These are phyloP conservation scores for Volvox africanus DNA, from an alignment of 139 green algal species.

Conservation along the genomic window DNA sequence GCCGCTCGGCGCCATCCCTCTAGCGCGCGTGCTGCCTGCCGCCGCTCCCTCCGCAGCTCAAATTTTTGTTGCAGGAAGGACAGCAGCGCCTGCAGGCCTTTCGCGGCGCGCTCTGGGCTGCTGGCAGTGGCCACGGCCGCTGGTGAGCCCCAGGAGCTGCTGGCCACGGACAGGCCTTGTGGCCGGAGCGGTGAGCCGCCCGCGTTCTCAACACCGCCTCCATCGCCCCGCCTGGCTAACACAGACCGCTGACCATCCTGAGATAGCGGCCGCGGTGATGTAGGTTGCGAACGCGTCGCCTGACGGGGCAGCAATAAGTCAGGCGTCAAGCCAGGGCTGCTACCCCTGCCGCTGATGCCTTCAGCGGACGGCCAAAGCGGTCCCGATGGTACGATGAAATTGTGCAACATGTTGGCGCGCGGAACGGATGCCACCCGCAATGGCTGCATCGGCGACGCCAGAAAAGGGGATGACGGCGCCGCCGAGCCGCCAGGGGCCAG, in stretches of 20 bases:
- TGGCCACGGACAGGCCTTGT: neutral
- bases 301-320: too few relatives aligned
- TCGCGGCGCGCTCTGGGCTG: neutral
- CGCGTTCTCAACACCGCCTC: neutral
- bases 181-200: neutral
- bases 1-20: neutral
- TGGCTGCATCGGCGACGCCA: neutral
- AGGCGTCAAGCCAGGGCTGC: neutral
- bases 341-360: neutral
- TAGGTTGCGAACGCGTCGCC: too few relatives aligned
- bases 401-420: neutral
- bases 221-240: neutral
- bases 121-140: neutral
- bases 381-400: neutral
- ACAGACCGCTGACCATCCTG: too few relatives aligned
- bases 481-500: too few relatives aligned
- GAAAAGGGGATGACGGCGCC: too few relatives aligned
- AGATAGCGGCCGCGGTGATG: too few relatives aligned
- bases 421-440: neutral
- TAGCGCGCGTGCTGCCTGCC: neutral
- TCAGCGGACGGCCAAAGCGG: neutral
- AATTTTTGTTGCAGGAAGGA: conserved; percentile 19
- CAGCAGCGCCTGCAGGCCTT: conserved; percentile 1
- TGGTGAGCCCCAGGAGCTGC: neutral
- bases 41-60: neutral